Evolutionary conservation across 1,284 basidiomycete species (phyloP).

Genomic region (Tremellales sp.): DNA sequence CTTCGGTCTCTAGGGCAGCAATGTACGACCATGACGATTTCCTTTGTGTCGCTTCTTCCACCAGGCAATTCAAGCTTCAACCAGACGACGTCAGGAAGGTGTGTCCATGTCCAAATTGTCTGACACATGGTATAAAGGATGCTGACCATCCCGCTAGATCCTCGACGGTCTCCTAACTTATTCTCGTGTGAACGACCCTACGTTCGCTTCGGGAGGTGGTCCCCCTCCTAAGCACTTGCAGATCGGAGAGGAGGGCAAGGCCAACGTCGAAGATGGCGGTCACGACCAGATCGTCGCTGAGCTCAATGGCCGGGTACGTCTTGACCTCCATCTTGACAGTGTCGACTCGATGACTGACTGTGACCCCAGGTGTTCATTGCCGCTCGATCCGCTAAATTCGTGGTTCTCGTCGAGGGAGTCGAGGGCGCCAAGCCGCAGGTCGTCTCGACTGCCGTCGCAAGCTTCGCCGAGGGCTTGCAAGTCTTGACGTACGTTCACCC

Average conservation of each 20-base stretch:
- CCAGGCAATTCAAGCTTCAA: slow-evolving; percentile 18
- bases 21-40: slow-evolving; percentile 27
- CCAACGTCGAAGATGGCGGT: slow-evolving; percentile 16
- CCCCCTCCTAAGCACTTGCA: slow-evolving; percentile 15
- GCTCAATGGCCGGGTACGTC: slow-evolving; percentile 20
- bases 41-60: slow-evolving; percentile 23
- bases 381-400: slow-evolving; percentile 19
- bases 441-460: slow-evolving; percentile 14
- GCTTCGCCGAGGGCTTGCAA: slow-evolving; percentile 23
- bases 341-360: neutral
- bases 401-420: slow-evolving; percentile 19
- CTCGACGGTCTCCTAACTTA: slow-evolving; percentile 27
- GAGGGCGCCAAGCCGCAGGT: slow-evolving; percentile 13
- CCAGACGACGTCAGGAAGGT: slow-evolving; percentile 28
- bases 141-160: slow-evolving; percentile 23
- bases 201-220: slow-evolving; percentile 20
- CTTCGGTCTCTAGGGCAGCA: slow-evolving; percentile 19
- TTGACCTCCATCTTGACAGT: neutral
- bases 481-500: slow-evolving; percentile 18
- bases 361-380: slow-evolving; percentile 19
- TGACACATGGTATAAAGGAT: neutral
- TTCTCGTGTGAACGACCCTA: slow-evolving; percentile 21
- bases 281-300: slow-evolving; percentile 18
- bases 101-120: neutral
- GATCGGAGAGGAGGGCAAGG: slow-evolving; percentile 22